phyloP scores from a whole-genome alignment of 148 eudicot genomes.

The Cornus suecica region DNA sequence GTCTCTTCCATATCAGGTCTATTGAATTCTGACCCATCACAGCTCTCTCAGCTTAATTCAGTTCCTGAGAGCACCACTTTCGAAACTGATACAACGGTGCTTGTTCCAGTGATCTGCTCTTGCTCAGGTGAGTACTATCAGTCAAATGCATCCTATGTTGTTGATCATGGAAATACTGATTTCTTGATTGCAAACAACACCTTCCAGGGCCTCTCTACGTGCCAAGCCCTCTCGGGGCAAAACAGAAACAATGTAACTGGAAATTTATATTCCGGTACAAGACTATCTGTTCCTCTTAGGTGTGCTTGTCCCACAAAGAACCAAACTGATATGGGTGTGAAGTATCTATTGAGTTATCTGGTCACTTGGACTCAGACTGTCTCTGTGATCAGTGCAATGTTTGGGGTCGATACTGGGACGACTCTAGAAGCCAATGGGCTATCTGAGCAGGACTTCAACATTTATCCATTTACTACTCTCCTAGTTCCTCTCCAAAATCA shows the following conservation, averaged over 20 bases:
- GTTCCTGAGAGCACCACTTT: slow-evolving; percentile 30
- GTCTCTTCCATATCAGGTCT: slow-evolving; percentile 58
- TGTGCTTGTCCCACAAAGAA: slow-evolving; percentile 87
- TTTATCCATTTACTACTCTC: slow-evolving; percentile 64
- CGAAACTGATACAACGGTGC: slow-evolving; percentile 40
- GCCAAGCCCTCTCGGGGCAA: slow-evolving; percentile 53
- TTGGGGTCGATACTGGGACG: slow-evolving; percentile 48
- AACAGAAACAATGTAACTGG: slow-evolving; percentile 27
- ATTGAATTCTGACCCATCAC: slow-evolving; percentile 31
- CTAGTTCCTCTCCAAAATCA: slow-evolving; percentile 60
- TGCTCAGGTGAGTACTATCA: slow-evolving; percentile 72
- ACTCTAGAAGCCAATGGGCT: slow-evolving; percentile 64
- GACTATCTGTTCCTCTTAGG: slow-evolving; percentile 59
- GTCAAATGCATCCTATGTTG: slow-evolving; percentile 43
- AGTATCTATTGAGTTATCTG: slow-evolving; percentile 65
- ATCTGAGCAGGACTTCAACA: slow-evolving; percentile 35
- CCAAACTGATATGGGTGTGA: slow-evolving; percentile 53
- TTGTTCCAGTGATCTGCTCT: slow-evolving; percentile 73
- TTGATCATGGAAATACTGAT: slow-evolving; percentile 25
- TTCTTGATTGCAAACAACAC: slow-evolving; percentile 40
- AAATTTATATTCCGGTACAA: slow-evolving; percentile 30
- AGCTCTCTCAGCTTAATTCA: slow-evolving; percentile 47
- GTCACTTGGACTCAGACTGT: slow-evolving; percentile 29
- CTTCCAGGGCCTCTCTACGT: slow-evolving; percentile 68
- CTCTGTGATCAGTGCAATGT: slow-evolving; percentile 29